Evolutionary conservation across 495 filamentous ascomycete genomes (phyloP).

Genomic region (Penicillium soppii): DNA sequence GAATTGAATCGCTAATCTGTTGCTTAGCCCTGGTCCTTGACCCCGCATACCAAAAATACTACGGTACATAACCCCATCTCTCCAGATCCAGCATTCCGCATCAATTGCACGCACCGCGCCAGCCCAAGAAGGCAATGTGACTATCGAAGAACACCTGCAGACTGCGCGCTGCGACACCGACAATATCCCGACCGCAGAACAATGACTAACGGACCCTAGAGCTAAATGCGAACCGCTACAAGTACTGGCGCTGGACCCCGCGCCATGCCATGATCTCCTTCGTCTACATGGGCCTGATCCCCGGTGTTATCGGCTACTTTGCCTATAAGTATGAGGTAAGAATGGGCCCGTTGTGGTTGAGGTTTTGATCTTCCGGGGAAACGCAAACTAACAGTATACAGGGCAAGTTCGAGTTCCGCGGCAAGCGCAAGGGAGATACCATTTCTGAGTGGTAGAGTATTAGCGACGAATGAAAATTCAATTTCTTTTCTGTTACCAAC

Average conservation of each 20-base stretch:
- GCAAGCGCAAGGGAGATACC: constrained; percentile 81
- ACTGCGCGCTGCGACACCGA: not conserved
- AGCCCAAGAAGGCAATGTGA: not conserved
- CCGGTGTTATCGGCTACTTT: constrained; percentile 63
- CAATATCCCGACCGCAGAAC: not conserved
- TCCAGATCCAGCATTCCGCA: not conserved
- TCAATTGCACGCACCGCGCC: not conserved
- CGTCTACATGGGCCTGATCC: constrained; percentile 69
- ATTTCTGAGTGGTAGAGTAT: constrained; percentile 66
- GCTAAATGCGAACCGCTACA: constrained; percentile 82
- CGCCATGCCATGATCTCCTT: constrained; percentile 77
- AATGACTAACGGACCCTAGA: constrained; percentile 51
- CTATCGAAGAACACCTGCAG: not conserved
- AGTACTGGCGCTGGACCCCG: constrained; percentile 91
- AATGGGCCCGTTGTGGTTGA: constrained; percentile 10
- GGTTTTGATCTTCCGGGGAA: not conserved
- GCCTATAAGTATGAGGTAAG: constrained; percentile 82
- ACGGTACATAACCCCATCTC: constrained; percentile 51
- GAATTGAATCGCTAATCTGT: constrained; percentile 5
- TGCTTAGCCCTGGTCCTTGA: constrained; percentile 61
- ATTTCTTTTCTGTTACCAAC: not conserved
- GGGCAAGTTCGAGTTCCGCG: constrained; percentile 85
- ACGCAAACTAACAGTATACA: constrained; percentile 35
- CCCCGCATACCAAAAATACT: constrained; percentile 75
- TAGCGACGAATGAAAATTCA: not conserved